These are phyloP conservation scores for Boletus coccyginus DNA, from an alignment of 768 basidiomycete species.

Conservation along the genomic window DNA sequence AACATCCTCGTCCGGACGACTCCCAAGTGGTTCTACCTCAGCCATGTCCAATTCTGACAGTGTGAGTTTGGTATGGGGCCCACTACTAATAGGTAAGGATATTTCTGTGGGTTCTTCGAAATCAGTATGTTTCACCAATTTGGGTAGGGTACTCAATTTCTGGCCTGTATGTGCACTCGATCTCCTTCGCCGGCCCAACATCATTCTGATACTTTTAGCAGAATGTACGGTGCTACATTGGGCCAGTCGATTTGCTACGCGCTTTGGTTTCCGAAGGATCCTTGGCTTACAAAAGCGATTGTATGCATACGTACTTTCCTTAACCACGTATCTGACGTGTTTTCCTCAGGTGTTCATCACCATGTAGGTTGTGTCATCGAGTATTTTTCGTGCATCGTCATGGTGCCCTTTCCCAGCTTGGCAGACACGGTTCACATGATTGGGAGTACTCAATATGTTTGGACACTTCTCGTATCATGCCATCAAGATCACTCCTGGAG, in stretches of 20 bases:
- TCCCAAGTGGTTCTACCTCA: background rate
- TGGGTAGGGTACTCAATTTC: conserved; percentile 3
- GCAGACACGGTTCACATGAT: conserved; percentile 6
- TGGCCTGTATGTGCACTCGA: background rate
- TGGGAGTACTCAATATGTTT: background rate
- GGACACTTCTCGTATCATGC: background rate
- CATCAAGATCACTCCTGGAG: background rate
- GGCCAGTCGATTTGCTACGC: conserved; percentile 8
- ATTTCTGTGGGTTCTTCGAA: background rate
- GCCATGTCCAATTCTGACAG: background rate
- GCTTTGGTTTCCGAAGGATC: conserved; percentile 12
- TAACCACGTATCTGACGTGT: background rate
- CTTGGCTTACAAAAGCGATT: background rate
- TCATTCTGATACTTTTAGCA: background rate
- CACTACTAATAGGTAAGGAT: conserved; percentile 4
- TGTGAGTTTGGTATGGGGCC: background rate
- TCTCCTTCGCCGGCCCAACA: background rate
- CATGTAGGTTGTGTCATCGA: background rate
- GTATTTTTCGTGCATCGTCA: background rate
- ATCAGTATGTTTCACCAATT: background rate
- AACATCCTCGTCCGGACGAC: background rate
- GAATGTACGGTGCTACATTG: conserved; percentile 14
- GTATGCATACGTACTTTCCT: background rate
- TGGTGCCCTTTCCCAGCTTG: background rate
- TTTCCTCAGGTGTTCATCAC: background rate